These are phyloP conservation scores for Leccinum rimulosum DNA, from an alignment of 768 basidiomycete species.

Conservation along the genomic window DNA sequence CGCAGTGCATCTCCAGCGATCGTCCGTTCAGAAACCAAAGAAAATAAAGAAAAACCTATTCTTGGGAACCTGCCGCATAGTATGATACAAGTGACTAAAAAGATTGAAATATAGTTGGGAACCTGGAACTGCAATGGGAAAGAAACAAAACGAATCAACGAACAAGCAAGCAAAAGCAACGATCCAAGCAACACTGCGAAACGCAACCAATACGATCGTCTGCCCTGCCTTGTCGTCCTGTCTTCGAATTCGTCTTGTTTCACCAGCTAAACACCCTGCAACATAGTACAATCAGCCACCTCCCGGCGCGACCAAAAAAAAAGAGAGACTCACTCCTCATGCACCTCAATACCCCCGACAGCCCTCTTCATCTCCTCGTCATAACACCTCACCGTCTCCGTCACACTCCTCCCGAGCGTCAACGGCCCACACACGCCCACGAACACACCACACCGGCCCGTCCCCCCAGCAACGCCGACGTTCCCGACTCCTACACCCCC, in stretches of 20 bases:
- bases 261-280: not conserved
- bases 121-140: no score
- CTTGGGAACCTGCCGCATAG: not conserved
- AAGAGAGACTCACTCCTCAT: not conserved
- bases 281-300: not conserved
- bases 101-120: no score
- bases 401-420: slow-evolving; percentile 31
- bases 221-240: no score
- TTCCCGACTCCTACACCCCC: not conserved
- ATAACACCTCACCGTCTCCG: slow-evolving; percentile 28
- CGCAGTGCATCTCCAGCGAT: not conserved
- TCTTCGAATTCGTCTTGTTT: not conserved
- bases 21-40: not conserved
- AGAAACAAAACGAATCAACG: no score
- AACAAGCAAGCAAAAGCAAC: no score
- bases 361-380: not conserved
- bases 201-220: no score
- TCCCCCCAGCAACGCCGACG: slow-evolving; percentile 25
- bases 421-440: slow-evolving; percentile 44
- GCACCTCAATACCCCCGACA: not conserved
- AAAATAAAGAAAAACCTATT: not conserved
- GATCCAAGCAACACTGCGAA: no score
- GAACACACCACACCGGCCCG: slow-evolving; percentile 32
- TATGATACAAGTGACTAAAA: not conserved
- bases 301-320: not conserved